phyloP scores from a whole-genome alignment of 805 yeast species.

The Ogataea trehaloabstinens region DNA sequence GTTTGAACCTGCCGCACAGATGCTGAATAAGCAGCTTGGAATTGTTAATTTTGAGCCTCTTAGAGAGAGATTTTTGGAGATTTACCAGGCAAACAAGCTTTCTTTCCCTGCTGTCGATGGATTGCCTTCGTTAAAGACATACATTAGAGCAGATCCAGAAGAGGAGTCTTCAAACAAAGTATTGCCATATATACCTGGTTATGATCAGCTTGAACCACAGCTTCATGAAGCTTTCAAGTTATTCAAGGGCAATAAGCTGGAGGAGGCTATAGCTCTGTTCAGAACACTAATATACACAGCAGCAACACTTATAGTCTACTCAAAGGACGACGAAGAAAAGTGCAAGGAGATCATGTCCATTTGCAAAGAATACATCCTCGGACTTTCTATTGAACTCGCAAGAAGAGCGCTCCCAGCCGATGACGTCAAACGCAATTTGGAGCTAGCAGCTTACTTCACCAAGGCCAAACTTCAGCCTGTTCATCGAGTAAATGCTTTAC shows the following conservation, averaged over 20 bases:
- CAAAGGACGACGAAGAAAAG: conserved; percentile 72
- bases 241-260: conserved; percentile 81
- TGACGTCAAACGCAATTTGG: conserved; percentile 81
- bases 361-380: conserved; percentile 89
- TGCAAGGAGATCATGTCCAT: conserved; percentile 67
- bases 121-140: conserved; percentile 66
- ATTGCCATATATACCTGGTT: conserved; percentile 74
- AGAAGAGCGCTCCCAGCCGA: conserved; percentile 78
- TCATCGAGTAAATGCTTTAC: conserved; percentile 84
- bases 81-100: conserved; percentile 77
- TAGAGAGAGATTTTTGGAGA: conserved; percentile 76
- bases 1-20: conserved; percentile 92
- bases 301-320: conserved; percentile 66
- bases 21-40: conserved; percentile 87
- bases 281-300: conserved; percentile 75
- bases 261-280: conserved; percentile 76
- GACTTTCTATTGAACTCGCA: conserved; percentile 83
- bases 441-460: conserved; percentile 94
- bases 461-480: conserved; percentile 75
- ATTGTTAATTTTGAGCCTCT: conserved; percentile 84
- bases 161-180: conserved; percentile 47
- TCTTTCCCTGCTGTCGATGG: conserved; percentile 73
- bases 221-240: conserved; percentile 74
- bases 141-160: conserved; percentile 64
- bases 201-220: conserved; percentile 57